These are phyloP conservation scores for Fraxinus nigra DNA, from an alignment of 305 asterid species.

Conservation along the genomic window DNA sequence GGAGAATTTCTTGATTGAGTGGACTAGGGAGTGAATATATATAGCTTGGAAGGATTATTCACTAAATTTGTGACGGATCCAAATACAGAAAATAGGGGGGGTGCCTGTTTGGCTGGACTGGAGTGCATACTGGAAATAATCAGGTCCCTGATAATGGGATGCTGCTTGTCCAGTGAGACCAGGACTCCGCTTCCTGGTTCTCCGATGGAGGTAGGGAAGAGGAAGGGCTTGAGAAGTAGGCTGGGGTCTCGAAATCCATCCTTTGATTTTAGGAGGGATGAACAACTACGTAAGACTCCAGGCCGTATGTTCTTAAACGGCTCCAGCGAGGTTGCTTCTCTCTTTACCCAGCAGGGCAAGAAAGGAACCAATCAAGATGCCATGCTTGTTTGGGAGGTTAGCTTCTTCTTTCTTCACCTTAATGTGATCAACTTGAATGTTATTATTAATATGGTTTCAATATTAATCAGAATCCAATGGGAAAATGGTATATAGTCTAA, in stretches of 20 bases:
- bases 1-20: slow-evolving; percentile 21
- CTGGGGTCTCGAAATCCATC: slow-evolving; percentile 23
- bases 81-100: slow-evolving; percentile 35
- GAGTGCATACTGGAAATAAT: slow-evolving; percentile 40
- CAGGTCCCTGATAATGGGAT: slow-evolving; percentile 55
- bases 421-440: neutral
- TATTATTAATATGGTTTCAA: neutral
- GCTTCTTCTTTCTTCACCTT: neutral
- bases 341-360: slow-evolving; percentile 32
- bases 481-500: neutral
- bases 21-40: slow-evolving; percentile 8
- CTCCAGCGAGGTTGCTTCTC: slow-evolving; percentile 30
- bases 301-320: slow-evolving; percentile 31
- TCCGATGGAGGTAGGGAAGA: slow-evolving; percentile 27
- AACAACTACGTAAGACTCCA: slow-evolving; percentile 23
- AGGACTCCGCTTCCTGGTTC: slow-evolving; percentile 41
- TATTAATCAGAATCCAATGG: neutral
- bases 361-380: slow-evolving; percentile 39
- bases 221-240: slow-evolving; percentile 14
- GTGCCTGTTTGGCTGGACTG: slow-evolving; percentile 41
- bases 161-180: slow-evolving; percentile 51
- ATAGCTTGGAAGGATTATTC: slow-evolving; percentile 7
- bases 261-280: slow-evolving; percentile 25
- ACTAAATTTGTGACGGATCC: slow-evolving; percentile 36
- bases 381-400: slow-evolving; percentile 37